These are phyloP conservation scores for Tylopilus cervinicoccineus DNA, from an alignment of 768 basidiomycete genomes.

Conservation along the genomic window DNA sequence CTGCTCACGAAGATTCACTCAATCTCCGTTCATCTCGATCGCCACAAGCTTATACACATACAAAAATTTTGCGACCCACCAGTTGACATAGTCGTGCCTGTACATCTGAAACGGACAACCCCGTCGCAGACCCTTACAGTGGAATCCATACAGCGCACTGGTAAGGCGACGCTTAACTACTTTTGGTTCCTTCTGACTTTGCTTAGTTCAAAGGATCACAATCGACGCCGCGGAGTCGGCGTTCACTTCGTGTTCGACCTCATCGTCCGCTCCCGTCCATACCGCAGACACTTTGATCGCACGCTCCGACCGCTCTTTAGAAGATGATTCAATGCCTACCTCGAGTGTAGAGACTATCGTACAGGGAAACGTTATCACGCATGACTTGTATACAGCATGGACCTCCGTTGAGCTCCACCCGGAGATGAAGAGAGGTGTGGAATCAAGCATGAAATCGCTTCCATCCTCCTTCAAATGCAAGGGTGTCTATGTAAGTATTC, in stretches of 20 bases:
- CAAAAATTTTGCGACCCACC: not conserved
- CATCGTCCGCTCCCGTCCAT: not conserved
- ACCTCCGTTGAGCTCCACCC: not conserved
- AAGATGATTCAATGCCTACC: not conserved
- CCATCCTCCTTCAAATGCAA: conserved; percentile 8
- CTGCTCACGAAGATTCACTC: conserved; percentile 1
- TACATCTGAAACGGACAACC: not conserved
- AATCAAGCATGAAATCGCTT: conserved; percentile 5
- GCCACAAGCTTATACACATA: not conserved
- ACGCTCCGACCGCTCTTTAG: not conserved
- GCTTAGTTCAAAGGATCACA: conserved; percentile 7
- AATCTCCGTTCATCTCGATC: conserved; percentile 4
- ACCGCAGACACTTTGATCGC: not conserved
- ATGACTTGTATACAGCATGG: conserved; percentile 14
- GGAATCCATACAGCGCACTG: conserved; percentile 7
- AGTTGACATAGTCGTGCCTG: not conserved
- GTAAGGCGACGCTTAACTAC: not conserved
- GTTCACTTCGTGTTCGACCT: not conserved
- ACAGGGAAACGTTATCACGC: not conserved
- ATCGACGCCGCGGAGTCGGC: conserved; percentile 2
- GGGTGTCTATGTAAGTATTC: conserved; percentile 3
- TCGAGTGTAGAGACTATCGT: not conserved
- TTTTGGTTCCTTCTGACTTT: not conserved
- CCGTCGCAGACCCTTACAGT: not conserved
- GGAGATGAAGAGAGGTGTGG: conserved; percentile 7